These are phyloP conservation scores for Lipomyces spencermartinsiae DNA, from an alignment of 805 yeast genomes.

Conservation along the genomic window DNA sequence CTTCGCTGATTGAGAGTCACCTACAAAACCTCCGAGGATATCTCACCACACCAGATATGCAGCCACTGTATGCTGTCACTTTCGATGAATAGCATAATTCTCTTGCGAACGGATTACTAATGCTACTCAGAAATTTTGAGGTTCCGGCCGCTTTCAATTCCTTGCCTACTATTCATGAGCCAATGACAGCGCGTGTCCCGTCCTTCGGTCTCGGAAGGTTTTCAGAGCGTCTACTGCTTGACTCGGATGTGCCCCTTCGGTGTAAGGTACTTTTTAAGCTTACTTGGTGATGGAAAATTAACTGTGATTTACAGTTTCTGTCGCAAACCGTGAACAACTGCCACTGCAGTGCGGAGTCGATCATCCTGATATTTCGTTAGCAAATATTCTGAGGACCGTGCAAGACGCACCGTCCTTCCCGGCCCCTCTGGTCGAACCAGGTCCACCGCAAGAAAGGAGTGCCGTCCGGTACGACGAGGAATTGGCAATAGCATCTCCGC, in stretches of 20 bases:
- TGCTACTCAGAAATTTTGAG: constrained; percentile 2
- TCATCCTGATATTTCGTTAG: constrained; percentile 12
- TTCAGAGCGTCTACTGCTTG: constrained; percentile 18
- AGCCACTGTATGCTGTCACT: constrained; percentile 19
- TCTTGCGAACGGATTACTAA: background rate
- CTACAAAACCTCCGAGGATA: constrained; percentile 21
- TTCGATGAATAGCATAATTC: background rate
- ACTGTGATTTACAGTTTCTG: constrained; percentile 2
- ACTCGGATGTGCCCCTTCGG: constrained; percentile 26
- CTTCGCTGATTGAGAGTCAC: constrained; percentile 20
- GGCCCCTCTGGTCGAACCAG: background rate
- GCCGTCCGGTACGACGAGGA: background rate
- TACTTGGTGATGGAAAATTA: background rate
- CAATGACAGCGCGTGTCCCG: background rate
- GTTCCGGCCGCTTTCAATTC: constrained; percentile 21
- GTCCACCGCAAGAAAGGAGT: background rate
- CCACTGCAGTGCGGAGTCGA: constrained; percentile 2
- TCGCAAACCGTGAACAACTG: constrained; percentile 6
- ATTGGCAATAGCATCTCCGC: background rate
- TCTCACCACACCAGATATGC: constrained; percentile 19
- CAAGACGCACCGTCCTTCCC: constrained; percentile 11
- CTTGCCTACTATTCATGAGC: constrained; percentile 15
- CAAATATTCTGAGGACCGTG: constrained; percentile 13
- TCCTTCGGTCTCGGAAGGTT: constrained; percentile 20
- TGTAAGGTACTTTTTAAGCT: constrained; percentile 10